Evolutionary conservation across 2,329 filamentous ascomycete genomes (phyloP).

Genomic region (Arthroderma uncinatum): DNA sequence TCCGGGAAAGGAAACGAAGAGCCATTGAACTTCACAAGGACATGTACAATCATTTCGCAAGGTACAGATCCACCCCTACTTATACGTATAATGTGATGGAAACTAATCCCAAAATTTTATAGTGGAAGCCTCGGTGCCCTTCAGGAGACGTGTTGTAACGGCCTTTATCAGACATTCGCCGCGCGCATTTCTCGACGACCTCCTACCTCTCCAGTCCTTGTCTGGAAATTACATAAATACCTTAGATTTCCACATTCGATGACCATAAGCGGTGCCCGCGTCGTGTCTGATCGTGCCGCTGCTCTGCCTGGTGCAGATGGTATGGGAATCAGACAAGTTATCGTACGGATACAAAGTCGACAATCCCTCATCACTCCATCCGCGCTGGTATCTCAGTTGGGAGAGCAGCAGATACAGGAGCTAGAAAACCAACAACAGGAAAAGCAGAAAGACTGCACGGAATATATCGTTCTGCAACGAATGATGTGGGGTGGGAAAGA

Average conservation of each 20-base stretch:
- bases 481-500: conserved; percentile 32
- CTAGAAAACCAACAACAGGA: conserved; percentile 14
- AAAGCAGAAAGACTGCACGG: conserved; percentile 35
- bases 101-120: conserved; percentile 11
- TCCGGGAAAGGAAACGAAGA: conserved; percentile 26
- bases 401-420: conserved; percentile 4
- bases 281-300: conserved; percentile 34
- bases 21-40: conserved; percentile 33
- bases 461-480: conserved; percentile 44
- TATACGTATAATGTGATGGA: neutral
- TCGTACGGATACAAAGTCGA: conserved; percentile 29
- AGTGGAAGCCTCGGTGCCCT: conserved; percentile 29
- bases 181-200: conserved; percentile 27
- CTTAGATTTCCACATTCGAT: conserved; percentile 26
- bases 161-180: conserved; percentile 27
- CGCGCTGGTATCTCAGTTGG: conserved; percentile 3
- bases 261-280: conserved; percentile 27
- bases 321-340: conserved; percentile 31
- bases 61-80: conserved; percentile 22
- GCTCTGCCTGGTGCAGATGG: conserved; percentile 30
- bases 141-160: conserved; percentile 29
- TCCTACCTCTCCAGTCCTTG: conserved; percentile 20
- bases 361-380: conserved; percentile 26
- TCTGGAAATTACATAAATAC: conserved; percentile 31
- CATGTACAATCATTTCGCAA: conserved; percentile 40